Conservation (phyloP, 2,329 filamentous ascomycete species). For the Botrytis pseudocinerea region DNA sequence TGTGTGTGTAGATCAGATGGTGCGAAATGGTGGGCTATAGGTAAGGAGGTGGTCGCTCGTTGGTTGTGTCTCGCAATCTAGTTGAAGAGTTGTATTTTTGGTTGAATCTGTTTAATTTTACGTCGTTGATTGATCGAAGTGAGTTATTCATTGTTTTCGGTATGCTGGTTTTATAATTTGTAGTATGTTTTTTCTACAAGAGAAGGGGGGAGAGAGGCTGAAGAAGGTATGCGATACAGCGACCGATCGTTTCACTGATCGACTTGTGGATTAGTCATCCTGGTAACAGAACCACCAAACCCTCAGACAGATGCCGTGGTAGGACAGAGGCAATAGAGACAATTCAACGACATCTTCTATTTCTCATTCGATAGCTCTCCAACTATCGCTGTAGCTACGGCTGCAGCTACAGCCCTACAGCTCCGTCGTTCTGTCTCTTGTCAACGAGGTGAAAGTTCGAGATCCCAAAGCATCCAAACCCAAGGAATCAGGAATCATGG, state of each 20-base stretch:
- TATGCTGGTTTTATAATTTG: slow-evolving; percentile 25
- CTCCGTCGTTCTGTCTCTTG: neutral
- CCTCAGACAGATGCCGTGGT: neutral
- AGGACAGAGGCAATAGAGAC: neutral
- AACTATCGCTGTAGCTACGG: neutral
- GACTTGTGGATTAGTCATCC: slow-evolving; percentile 12
- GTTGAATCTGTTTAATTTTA: slow-evolving; percentile 27
- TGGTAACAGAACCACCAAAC: neutral
- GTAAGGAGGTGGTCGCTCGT: slow-evolving; percentile 33
- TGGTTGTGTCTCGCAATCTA: slow-evolving; percentile 29
- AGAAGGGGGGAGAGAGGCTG: slow-evolving; percentile 14
- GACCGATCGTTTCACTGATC: neutral
- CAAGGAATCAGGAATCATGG: neutral
- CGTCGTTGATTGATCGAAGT: slow-evolving; percentile 29
- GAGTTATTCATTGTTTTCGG: slow-evolving; percentile 37
- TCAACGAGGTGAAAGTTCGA: neutral
- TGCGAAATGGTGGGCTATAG: slow-evolving; percentile 20
- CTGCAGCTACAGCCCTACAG: neutral
- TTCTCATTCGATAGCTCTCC: neutral
- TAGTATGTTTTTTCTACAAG: slow-evolving; percentile 9
- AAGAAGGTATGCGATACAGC: slow-evolving; percentile 11
- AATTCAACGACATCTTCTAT: neutral
- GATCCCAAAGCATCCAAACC: neutral
- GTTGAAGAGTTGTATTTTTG: slow-evolving; percentile 27
- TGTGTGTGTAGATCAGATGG: slow-evolving; percentile 1